Conservation (phyloP, 129 eudicot genomes). For the Centrapalus pauciflorus region DNA sequence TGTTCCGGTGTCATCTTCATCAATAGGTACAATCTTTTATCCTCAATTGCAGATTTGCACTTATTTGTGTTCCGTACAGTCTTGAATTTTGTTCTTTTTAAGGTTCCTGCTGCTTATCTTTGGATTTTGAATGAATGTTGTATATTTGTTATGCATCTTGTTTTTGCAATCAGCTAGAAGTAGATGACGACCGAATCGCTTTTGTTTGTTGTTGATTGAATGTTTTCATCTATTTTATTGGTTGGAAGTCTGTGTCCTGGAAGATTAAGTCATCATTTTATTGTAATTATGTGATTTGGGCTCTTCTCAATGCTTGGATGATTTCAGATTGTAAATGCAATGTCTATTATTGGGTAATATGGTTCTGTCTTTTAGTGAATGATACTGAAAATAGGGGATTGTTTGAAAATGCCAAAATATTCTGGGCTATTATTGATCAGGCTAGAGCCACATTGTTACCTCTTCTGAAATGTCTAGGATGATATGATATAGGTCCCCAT, state of each 20-base stretch:
- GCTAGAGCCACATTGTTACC: background rate
- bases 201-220: constrained; percentile 12
- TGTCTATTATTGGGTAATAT: background rate
- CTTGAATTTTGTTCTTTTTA: background rate
- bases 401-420: background rate
- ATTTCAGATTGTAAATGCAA: background rate
- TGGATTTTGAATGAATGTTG: background rate
- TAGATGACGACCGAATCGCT: background rate
- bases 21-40: constrained; percentile 40
- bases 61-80: background rate
- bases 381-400: background rate
- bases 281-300: constrained; percentile 10
- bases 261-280: background rate
- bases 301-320: background rate
- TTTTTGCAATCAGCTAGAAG: background rate
- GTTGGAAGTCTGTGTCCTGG: constrained; percentile 8
- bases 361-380: background rate
- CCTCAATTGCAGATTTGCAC: background rate
- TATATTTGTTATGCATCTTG: background rate
- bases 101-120: background rate
- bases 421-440: background rate
- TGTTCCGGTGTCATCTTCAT: constrained; percentile 59
- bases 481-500: too few relatives aligned
- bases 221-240: constrained; percentile 16
- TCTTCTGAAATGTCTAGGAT: too few relatives aligned